phyloP scores from a whole-genome alignment of 2,329 filamentous ascomycete genomes.

The Cryphonectria parasitica region DNA sequence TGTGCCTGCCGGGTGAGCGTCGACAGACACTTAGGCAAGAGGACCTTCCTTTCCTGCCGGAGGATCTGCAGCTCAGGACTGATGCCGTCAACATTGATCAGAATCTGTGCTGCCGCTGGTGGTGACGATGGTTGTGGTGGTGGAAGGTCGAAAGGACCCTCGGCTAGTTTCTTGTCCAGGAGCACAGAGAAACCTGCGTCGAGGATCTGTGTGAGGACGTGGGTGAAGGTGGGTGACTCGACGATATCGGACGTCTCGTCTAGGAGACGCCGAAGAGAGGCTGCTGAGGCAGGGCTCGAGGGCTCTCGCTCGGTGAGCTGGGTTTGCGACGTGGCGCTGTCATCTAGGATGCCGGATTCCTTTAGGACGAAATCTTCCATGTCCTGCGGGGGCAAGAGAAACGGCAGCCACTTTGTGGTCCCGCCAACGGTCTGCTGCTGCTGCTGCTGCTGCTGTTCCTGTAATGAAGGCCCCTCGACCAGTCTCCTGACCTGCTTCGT shows the following conservation, averaged over 20 bases:
- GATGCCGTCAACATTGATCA: constrained; percentile 36
- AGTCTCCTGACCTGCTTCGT: constrained; percentile 82
- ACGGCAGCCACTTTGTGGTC: constrained; percentile 75
- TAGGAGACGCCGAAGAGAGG: constrained; percentile 77
- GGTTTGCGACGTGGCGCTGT: constrained; percentile 43
- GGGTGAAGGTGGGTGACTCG: constrained; percentile 88
- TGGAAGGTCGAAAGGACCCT: constrained; percentile 74
- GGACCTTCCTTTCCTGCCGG: constrained; percentile 63
- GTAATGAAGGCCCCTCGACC: constrained; percentile 66
- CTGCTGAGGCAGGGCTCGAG: constrained; percentile 48
- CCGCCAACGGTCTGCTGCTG: constrained; percentile 33
- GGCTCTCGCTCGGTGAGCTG: constrained; percentile 28
- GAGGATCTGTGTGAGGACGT: constrained; percentile 83
- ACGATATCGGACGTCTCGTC: constrained; percentile 96
- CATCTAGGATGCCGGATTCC: constrained; percentile 77
- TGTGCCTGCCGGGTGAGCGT: constrained; percentile 91
- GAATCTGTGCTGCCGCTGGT: constrained; percentile 29
- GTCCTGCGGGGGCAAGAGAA: constrained; percentile 77
- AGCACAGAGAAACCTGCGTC: constrained; percentile 86
- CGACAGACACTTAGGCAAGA: constrained; percentile 84
- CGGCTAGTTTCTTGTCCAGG: constrained; percentile 79
- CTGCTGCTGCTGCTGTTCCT: constrained; percentile 3
- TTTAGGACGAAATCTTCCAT: constrained; percentile 83
- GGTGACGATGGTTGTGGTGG: constrained; percentile 32
- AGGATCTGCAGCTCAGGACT: constrained; percentile 58